These are phyloP conservation scores for Ceratonia siliqua DNA, from an alignment of 306 rosid species.

Conservation along the genomic window DNA sequence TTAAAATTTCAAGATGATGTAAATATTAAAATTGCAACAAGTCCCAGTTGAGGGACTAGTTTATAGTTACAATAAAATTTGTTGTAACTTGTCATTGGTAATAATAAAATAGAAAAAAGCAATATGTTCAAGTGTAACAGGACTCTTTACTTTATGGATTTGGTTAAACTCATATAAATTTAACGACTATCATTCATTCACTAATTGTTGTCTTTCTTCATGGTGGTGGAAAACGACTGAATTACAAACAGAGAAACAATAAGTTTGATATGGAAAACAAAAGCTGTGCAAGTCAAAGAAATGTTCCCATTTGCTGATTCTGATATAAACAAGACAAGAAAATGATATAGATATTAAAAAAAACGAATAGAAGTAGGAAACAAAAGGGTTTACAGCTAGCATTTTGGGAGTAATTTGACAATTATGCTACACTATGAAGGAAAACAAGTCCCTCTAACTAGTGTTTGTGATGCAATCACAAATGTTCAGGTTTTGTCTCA, in stretches of 20 bases:
- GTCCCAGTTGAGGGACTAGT: too few relatives aligned
- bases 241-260: not conserved
- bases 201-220: too few relatives aligned
- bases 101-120: too few relatives aligned
- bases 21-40: too few relatives aligned
- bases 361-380: not conserved
- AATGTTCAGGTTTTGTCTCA: not conserved
- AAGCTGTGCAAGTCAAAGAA: not conserved
- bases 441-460: not conserved
- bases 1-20: too few relatives aligned
- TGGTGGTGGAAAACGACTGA: not conserved
- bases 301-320: not conserved
- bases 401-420: not conserved
- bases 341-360: not conserved
- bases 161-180: not conserved
- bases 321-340: not conserved
- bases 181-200: not conserved
- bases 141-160: not conserved
- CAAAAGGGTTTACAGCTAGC: not conserved
- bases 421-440: too few relatives aligned
- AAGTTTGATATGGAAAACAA: not conserved
- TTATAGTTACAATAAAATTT: not conserved
- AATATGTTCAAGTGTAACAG: too few relatives aligned
- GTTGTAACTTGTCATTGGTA: not conserved
- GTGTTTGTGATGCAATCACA: not conserved